Evolutionary conservation across 441 rosid species (phyloP).

Genomic region (Adansonia grandidieri): DNA sequence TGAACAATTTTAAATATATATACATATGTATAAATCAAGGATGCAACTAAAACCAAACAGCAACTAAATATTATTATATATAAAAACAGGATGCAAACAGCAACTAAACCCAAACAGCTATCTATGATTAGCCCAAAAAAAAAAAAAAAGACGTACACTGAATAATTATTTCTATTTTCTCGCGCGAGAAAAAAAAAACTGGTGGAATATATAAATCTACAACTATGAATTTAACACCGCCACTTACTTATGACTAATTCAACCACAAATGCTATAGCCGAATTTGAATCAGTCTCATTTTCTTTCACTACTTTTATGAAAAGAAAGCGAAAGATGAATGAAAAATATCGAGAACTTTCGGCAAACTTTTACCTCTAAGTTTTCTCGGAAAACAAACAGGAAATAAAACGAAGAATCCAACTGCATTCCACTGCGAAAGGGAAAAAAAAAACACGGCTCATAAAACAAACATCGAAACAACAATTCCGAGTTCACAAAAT

Average conservation of each 20-base stretch:
- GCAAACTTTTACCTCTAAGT: constrained; percentile 14
- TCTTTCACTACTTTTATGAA: background rate
- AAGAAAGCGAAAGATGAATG: background rate
- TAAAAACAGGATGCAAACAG: background rate
- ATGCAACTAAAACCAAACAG: too few species aligned
- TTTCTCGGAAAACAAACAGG: constrained; percentile 37
- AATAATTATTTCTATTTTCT: too few species aligned
- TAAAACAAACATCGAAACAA: background rate
- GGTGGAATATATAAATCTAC: background rate
- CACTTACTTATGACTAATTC: background rate
- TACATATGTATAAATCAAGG: too few species aligned
- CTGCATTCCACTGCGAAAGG: constrained; percentile 38
- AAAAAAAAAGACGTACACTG: too few species aligned
- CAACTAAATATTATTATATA: too few species aligned
- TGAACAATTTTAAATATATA: background rate
- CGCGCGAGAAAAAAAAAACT: too few species aligned
- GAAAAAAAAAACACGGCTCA: constrained; percentile 16
- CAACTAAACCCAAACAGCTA: background rate
- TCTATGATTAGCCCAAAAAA: too few species aligned
- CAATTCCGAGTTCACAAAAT: background rate
- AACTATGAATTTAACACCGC: background rate
- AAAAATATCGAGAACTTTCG: background rate
- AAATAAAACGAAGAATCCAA: constrained; percentile 27
- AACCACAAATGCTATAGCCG: background rate
- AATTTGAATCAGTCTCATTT: constrained; percentile 18